A percentile compares a stretch with the other conserved stretches of the same genome.
These are phyloP conservation scores for Microsporum ferrugineum DNA, from an alignment of 2,329 filamentous ascomycete species.

Conservation along the genomic window DNA sequence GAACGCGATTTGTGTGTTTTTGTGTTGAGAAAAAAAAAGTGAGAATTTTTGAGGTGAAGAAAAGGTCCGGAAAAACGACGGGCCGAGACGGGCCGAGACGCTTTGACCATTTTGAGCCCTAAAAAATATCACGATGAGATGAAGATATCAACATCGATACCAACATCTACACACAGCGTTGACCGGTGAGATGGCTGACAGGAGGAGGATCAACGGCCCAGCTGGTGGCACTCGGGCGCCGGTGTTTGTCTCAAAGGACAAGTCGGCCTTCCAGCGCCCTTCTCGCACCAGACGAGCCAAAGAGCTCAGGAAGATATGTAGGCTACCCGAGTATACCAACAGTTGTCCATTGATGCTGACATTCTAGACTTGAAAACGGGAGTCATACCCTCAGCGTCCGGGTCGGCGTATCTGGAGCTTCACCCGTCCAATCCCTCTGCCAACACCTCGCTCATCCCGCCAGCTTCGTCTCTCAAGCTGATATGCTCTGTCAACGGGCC, in stretches of 20 bases:
- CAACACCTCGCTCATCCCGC: slow-evolving; percentile 38
- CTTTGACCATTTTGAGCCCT: background rate
- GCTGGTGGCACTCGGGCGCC: slow-evolving; percentile 64
- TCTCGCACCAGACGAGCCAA: slow-evolving; percentile 52
- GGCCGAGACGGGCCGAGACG: background rate
- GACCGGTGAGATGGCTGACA: slow-evolving; percentile 55
- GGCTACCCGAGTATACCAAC: background rate
- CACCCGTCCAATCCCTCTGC: slow-evolving; percentile 41
- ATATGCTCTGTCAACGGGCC: slow-evolving; percentile 90
- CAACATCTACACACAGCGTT: background rate
- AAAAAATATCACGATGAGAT: background rate
- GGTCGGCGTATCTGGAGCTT: slow-evolving; percentile 59
- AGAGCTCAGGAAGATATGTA: slow-evolving; percentile 70
- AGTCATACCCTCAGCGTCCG: slow-evolving; percentile 82
- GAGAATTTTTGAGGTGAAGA: slow-evolving; percentile 2
- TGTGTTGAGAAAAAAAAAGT: background rate
- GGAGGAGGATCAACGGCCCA: slow-evolving; percentile 83
- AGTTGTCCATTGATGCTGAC: slow-evolving; percentile 13
- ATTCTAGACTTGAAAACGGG: slow-evolving; percentile 72
- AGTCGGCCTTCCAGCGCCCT: slow-evolving; percentile 43
- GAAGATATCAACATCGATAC: background rate
- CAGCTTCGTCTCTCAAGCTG: slow-evolving; percentile 67
- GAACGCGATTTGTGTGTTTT: background rate
- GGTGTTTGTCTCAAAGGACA: slow-evolving; percentile 47
- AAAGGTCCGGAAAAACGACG: slow-evolving; percentile 4